Conservation (phyloP, 306 rosid species). For the Malus sieversii region DNA sequence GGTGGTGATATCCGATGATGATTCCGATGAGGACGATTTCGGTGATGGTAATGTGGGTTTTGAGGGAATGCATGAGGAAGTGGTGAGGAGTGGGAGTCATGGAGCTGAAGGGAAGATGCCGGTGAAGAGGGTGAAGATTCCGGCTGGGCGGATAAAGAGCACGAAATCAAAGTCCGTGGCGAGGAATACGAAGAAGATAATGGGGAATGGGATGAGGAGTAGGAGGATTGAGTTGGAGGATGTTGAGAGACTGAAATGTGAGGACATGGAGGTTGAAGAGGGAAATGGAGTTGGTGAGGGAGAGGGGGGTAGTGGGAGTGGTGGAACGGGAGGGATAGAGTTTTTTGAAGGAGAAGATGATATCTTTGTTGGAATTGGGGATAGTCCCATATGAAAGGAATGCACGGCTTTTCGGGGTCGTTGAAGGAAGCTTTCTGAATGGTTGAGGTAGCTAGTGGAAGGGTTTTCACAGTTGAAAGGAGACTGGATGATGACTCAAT, state of each 20-base stretch:
- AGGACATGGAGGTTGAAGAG: neutral
- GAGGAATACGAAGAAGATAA: conserved; percentile 9
- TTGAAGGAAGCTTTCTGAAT: neutral
- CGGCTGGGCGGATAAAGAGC: conserved; percentile 27
- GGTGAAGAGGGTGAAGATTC: conserved; percentile 2
- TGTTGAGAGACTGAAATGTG: neutral
- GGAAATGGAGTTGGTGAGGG: neutral
- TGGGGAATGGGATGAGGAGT: conserved; percentile 20
- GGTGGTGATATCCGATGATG: conserved; percentile 20
- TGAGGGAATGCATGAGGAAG: neutral
- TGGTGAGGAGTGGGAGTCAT: neutral
- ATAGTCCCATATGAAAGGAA: conserved; percentile 5
- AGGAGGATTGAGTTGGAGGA: neutral
- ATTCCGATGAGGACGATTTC: neutral
- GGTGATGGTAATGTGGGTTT: neutral
- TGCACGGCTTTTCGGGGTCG: neutral
- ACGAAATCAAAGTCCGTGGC: conserved; percentile 37
- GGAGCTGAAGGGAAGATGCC: neutral
- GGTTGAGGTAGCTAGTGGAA: neutral
- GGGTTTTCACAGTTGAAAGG: neutral
- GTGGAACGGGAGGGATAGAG: conserved; percentile 30
- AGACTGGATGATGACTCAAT: neutral
- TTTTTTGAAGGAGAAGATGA: conserved; percentile 37
- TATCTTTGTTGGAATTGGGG: conserved; percentile 26
- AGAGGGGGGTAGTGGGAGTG: neutral